These are phyloP conservation scores for Podaxis sp. DNA, from an alignment of 768 basidiomycete species.

Conservation along the genomic window DNA sequence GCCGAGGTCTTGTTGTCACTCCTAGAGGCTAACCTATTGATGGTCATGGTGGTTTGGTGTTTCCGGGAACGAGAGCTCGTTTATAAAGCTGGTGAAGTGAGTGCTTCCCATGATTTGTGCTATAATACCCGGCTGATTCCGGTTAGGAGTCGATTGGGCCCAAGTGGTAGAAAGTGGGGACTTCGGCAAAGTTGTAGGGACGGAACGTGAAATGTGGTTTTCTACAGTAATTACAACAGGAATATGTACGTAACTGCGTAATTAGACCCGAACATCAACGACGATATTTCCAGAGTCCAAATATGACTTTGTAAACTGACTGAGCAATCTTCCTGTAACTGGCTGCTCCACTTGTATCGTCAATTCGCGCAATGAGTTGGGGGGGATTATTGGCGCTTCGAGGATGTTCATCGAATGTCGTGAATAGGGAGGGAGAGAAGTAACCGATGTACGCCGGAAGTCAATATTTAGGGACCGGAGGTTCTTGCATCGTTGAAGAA, in stretches of 20 bases:
- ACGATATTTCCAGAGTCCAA: not conserved
- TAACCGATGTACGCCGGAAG: not conserved
- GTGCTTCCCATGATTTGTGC: not conserved
- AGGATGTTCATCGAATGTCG: not conserved
- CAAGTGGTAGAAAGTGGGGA: not conserved
- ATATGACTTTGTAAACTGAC: not conserved
- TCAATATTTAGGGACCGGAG: slow-evolving; percentile 2
- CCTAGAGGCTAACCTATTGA: not conserved
- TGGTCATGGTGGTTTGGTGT: not conserved
- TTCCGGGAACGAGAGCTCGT: slow-evolving; percentile 4
- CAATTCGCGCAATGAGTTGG: not conserved
- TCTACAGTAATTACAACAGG: not conserved
- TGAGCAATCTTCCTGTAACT: not conserved
- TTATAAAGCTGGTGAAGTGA: not conserved
- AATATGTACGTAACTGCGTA: not conserved
- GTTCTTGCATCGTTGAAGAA: slow-evolving; percentile 1
- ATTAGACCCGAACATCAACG: not conserved
- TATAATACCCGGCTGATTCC: not conserved
- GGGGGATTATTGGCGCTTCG: not conserved
- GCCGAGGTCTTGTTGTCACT: not conserved
- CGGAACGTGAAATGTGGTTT: not conserved
- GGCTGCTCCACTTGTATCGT: not conserved
- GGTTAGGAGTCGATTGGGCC: not conserved
- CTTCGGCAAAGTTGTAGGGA: not conserved
- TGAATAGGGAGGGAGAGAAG: not conserved